Evolutionary conservation across 441 rosid species (phyloP), one percentile per base, ranked within the genome.

Genomic region (Bruguiera hainesii): DNA sequence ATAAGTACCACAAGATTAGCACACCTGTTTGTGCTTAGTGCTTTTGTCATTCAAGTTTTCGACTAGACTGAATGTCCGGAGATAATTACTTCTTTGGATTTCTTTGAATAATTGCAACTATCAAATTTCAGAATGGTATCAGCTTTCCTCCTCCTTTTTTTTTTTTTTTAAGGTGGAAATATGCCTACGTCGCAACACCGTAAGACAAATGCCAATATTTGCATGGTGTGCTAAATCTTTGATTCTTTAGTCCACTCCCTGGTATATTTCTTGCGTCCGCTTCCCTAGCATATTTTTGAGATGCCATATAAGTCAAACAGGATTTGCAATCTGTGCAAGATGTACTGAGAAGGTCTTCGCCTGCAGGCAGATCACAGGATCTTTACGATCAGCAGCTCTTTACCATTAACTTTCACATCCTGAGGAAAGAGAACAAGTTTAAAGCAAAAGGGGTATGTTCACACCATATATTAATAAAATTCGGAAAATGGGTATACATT

Each of bases 371-470:
- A 42, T 42, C 18, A 42, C 48, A 13, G 48, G 48, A 11, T 5
- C 63, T 67, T 73, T 28, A 28, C 42, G 5, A 56, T 67, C 59
- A 70, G 35, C 35, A 75, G 64, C 72, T 61, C 63, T 67, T 73
- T 31, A 28, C 42, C 4, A 56, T 67, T 61, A 70, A 42, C 35
- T 50, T 67, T 56, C 26, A 55, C 67, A 29, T 64, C 63, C 50
- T 4, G 20, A 57, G 39, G 51, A 64, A 65, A 48, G 63, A 77
- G 30, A 59, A 33, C 42, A 30, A 65, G 59, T 69, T 59, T 58
- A 61, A 60, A 67, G 71, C 56, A 52, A 23, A 23, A 52, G 56
- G 65, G 60, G 20, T 13, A 31, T 0, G 15, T 58, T 37, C 49
- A 4, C 56, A 37, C 39, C 56, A 30, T 51, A 28, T 15, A 33